A percentile compares a stretch with the other conserved stretches of the same genome.
Evolutionary conservation across 192 early-diverging fungal species (phyloP).

Genomic region (Coemansia sp.): DNA sequence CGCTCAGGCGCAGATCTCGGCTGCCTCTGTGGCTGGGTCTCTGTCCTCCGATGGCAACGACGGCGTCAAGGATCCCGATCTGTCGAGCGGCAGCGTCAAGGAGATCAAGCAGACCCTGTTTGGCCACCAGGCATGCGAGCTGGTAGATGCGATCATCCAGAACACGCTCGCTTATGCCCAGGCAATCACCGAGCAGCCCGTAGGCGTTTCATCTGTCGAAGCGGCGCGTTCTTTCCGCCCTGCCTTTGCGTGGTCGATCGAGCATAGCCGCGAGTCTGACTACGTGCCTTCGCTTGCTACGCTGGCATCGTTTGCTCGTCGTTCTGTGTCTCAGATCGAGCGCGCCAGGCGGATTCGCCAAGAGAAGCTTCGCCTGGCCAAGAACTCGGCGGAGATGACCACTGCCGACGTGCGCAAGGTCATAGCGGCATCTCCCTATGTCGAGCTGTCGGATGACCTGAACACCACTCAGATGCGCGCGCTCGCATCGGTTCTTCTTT

Average conservation of each 20-base stretch:
- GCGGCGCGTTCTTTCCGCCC: conserved; percentile 28
- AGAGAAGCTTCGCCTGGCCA: conserved; percentile 38
- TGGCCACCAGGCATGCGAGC: conserved; percentile 46
- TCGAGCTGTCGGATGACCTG: conserved; percentile 31
- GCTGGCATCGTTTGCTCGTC: conserved; percentile 36
- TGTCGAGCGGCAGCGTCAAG: conserved; percentile 7
- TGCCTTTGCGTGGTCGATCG: conserved; percentile 49
- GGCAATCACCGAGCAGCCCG: conserved; percentile 38
- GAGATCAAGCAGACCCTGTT: conserved; percentile 34
- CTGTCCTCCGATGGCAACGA: conserved; percentile 11
- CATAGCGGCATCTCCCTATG: conserved; percentile 31
- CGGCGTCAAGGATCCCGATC: conserved; percentile 8
- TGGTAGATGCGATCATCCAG: conserved; percentile 42
- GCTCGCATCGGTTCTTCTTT: conserved; percentile 33
- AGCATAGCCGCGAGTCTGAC: conserved; percentile 51
- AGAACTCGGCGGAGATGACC: conserved; percentile 38
- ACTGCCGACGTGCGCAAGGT: conserved; percentile 42
- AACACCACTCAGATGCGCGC: conserved; percentile 42
- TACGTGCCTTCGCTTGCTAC: conserved; percentile 51
- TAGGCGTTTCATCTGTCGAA: background rate
- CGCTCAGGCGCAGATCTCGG: conserved; percentile 35
- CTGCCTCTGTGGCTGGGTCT: conserved; percentile 1
- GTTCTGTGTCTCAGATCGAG: conserved; percentile 35
- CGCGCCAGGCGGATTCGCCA: conserved; percentile 25
- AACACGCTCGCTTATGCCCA: conserved; percentile 47